Base-by-base conservation (phyloP, 2,329 filamentous ascomycete genomes). In the Fusarium zealandicum region DNA sequence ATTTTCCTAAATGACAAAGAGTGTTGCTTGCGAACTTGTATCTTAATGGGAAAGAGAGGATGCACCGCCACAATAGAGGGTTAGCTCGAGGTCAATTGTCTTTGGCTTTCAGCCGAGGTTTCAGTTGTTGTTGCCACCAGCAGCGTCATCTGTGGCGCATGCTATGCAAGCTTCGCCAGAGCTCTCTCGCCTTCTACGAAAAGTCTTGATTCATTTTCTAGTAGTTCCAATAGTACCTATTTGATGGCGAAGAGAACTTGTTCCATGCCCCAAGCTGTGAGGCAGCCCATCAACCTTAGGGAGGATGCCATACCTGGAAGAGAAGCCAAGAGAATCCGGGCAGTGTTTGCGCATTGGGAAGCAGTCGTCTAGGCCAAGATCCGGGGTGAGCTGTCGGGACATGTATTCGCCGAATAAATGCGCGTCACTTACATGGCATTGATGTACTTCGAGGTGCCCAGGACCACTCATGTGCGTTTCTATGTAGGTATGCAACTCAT, bases 91-190 rank as follows among this genome's bases (percentile, higher is more conserved):
- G 22, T 25, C 8, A 25, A 25, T 8, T 8, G 22, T 25, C 22
- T 7, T 25, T 5, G 22, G 9, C 4, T 25, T 7, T 9, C 7
- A 8, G 22, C 22, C 22, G 22, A 25, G 22, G 8, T 9, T 25
- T 9, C n/a, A n/a, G 22, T 8, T 25, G 22, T 25, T 8, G 9
- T 25, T 32, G 53, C 40, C 53, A 55, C 38, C 9, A 13, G 9
- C 14, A 33, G 31, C 54, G 58, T 61, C 59, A 61, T 44, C 6
- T 46, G 58, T 61, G 59, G 58, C 59, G 49, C 30, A 47, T 51
- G 58, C 41, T 40, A n/a, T 41, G 5, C 36, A 33, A 31, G 28
- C 28, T 31, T 39, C 32, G 14, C 13, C 22, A 22, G 32, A 50
- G 16, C 27, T 49, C 42, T n/a, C 31, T 18, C n/a, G 14, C 35